Base-by-base conservation (phyloP, 1,284 basidiomycete species). In the Pseudomicrostroma phylloplanum region DNA sequence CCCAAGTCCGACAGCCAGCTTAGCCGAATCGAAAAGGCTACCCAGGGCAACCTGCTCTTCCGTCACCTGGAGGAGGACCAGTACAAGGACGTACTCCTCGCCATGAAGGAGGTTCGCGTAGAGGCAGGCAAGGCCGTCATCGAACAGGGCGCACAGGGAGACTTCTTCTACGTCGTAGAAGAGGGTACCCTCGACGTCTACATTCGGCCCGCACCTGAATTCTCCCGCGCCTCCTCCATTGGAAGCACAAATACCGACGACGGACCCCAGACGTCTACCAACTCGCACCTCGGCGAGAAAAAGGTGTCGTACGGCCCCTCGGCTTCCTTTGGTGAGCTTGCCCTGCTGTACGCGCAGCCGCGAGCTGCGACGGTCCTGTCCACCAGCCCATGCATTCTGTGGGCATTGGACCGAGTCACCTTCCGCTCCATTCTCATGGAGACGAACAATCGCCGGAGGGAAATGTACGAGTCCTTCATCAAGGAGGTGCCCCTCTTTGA, bases 151-250 rank as follows among this genome's bases (percentile, higher is more conserved):
- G 94, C 93, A 68, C 90, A 91, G 43, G 94, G 94, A 57, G 93
- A 97, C 76, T 96, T 88, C 82, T 98, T 97, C 80, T 99, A 98
- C 81, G 89, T 97, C 61, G 92, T 97, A 68, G 96, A 98, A 81
- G 85, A 85, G 49, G 94, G 94, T 0, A 82, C 87, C 57, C 84
- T 98, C 63, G 86, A 96, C 74, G 90, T 92, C 74, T 97, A 87
- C 81, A 90, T 94, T 71, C 81, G 81, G 61, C 86, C 60, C 48
- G 58, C 69, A 6, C 43, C n/a, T 63, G 61, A 4, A 43, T 4
- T 36, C 30, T 78, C 9, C 46, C 61, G 40, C 56, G 6, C 43
- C 46, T 83, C 85, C 9, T 83, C 85, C 64, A 88, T 86, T 21
- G 69, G 62, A 15, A 67, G 63, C 39, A 67, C 66, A 39, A 60